phyloP scores from a whole-genome alignment of 2,329 filamentous ascomycete species.

The Fusarium praegraminearum region DNA sequence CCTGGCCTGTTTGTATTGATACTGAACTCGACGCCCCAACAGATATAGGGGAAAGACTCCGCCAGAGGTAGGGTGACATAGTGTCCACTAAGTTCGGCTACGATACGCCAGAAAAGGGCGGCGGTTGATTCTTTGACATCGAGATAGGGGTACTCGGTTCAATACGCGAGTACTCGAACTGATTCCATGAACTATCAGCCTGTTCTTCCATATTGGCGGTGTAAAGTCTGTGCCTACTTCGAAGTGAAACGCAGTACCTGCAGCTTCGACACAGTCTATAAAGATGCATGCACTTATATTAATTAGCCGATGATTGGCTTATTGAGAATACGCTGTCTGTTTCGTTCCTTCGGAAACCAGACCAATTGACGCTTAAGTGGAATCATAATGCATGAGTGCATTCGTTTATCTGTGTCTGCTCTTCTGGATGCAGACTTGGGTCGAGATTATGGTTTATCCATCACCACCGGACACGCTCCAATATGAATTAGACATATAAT shows the following conservation, averaged over 20 bases:
- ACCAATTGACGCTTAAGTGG: not conserved
- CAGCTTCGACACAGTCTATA: not conserved
- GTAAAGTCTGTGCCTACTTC: not conserved
- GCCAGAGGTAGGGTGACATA: not conserved
- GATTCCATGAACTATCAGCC: not conserved
- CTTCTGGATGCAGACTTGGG: too few species aligned
- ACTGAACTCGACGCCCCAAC: too few species aligned
- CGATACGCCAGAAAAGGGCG: not conserved
- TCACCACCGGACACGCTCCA: not conserved
- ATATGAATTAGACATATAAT: not conserved
- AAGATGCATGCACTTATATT: not conserved
- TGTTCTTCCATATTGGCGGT: not conserved
- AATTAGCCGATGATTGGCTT: not conserved
- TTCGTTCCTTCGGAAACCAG: not conserved
- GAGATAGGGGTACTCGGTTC: not conserved
- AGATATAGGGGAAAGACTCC: too few species aligned
- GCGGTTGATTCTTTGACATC: not conserved
- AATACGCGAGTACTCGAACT: not conserved
- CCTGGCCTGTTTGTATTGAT: too few species aligned
- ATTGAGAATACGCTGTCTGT: too few species aligned
- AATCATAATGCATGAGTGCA: not conserved
- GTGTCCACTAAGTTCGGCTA: not conserved
- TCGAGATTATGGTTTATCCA: not conserved
- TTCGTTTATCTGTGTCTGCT: not conserved
- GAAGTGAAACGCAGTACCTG: not conserved